Evolutionary conservation across 108 stramenopile species (phyloP), one percentile per base, ranked within the genome.

Genomic region (Bacterosira constricta): DNA sequence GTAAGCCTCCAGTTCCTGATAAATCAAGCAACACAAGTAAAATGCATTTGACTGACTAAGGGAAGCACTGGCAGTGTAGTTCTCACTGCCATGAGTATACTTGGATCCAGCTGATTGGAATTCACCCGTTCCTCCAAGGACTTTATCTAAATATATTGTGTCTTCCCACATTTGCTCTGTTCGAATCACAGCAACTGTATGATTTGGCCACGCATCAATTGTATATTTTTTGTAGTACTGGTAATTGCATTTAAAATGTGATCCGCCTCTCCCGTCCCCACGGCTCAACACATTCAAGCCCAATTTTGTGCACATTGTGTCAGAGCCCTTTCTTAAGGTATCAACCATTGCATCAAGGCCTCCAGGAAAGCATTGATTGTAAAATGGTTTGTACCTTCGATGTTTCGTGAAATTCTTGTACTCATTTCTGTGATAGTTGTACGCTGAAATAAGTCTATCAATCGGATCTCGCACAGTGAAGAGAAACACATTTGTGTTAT

Each of bases 401-500:
- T 2, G 10, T 9, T 10, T 30, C 20, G 26, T 4, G 29, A 27
- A 26, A 12, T 30, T 21, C 2, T 46, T 12, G 4, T 25, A 45
- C 5, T 23, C 25, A 6, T 45, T 27, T 30, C 26, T 42, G 44
- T 62, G 61, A 31, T 45, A 62, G 20, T 62, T 62, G 61, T 62
- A 62, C 23, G 44, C 30, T 8, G 61, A 62, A 27, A 46, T 30
- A 8, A 62, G 17, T 26, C 61, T 25, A 46, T 42, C 41, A 4
- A 62, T 62, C 10, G 61, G 61, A 6, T 62, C 61, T 17, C 61
- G 38, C 10, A 62, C 61, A 0, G 61, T 45, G 3, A 45, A 42
- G 6, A 62, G 61, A 44, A 62, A 62, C 4, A 62, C 27, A 23
- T 62, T 62, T 15, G 61, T 62, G 27, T 62, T 41, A 10, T 46